Conservation (phyloP, 441 rosid species). For the Biscutella laevigata region DNA sequence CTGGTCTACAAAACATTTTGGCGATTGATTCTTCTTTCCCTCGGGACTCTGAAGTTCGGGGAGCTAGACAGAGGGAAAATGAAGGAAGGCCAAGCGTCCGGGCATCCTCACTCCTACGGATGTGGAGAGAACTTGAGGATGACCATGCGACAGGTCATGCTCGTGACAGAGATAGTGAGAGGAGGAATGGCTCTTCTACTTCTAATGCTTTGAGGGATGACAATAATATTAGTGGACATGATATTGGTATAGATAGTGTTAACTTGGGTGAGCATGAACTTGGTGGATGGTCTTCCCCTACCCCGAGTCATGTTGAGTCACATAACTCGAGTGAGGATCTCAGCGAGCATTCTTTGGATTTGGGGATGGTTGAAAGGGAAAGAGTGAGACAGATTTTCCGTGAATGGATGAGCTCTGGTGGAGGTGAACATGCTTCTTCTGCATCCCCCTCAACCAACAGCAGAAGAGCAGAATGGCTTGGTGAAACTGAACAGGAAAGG, state of each 20-base stretch:
- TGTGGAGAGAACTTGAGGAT: slow-evolving; percentile 89
- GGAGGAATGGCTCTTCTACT: slow-evolving; percentile 34
- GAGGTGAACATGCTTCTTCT: slow-evolving; percentile 41
- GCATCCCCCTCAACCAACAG: slow-evolving; percentile 33
- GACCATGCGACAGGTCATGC: slow-evolving; percentile 54
- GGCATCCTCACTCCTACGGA: slow-evolving; percentile 70
- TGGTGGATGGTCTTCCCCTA: slow-evolving; percentile 50
- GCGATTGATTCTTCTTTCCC: slow-evolving; percentile 62
- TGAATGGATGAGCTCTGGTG: slow-evolving; percentile 68
- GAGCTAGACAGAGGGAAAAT: slow-evolving; percentile 37
- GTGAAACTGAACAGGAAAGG: slow-evolving; percentile 86
- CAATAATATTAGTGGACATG: slow-evolving; percentile 29
- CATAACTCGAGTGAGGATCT: slow-evolving; percentile 44
- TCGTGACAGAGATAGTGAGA: slow-evolving; percentile 42
- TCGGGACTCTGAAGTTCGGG: slow-evolving; percentile 53
- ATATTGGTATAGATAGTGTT: slow-evolving; percentile 34
- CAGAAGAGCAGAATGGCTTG: slow-evolving; percentile 67
- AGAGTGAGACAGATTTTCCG: slow-evolving; percentile 77
- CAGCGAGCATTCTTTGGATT: slow-evolving; percentile 37
- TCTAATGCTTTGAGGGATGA: slow-evolving; percentile 32
- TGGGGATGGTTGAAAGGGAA: slow-evolving; percentile 69
- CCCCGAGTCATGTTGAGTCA: slow-evolving; percentile 33
- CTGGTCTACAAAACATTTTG: slow-evolving; percentile 66
- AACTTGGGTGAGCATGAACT: slow-evolving; percentile 39
- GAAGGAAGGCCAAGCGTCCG: slow-evolving; percentile 52